Evolutionary conservation across 352 stramenopile genomes (phyloP), one percentile per base, ranked within the genome.

Genomic region (Globisporangium viniferum): DNA sequence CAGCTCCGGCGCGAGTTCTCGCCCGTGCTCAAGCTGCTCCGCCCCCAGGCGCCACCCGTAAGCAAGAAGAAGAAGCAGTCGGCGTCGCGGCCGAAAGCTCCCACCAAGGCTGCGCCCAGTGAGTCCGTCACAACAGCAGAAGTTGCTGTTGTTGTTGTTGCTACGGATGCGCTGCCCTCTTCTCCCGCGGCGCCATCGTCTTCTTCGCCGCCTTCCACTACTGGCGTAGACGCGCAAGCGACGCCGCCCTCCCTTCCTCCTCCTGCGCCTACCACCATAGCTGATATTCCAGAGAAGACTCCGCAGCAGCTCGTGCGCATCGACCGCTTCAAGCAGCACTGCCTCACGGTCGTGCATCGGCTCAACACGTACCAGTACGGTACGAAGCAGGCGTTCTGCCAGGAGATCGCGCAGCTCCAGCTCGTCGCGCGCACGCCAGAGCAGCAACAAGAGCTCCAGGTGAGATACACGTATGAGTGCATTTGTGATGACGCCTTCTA

Each of bases 361-460:
- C 73, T 90, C 59, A 90, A 90, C 67, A 81, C 78, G 53, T 90
- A 89, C 61, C 74, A 91, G 53, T 92, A 89, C 70, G 75, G 69
- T 41, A 79, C 82, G 27, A 62, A 69, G n/a, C 74, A 73, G 24
- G 79, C 82, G 7, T 91, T 90, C 64, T 64, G 72, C 46, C 68
- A 73, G 41, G 84, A 92, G 69, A 74, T 90, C 56, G 67, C 78
- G 54, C 74, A 84, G 64, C 56, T 90, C 24, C 58, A 77, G 63
- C 65, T 73, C 20, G 64, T 80, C 5, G 62, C 77, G 0, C 62
- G 70, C 29, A 57, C 66, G 0, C 33, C 64, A 2, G 67, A 75
- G 48, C 73, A 73, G 59, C 71, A 80, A 33, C 68, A 64, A 14
- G 71, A 60, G 58, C 66, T 82, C 0, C 36, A 73, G 48, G 64